A percentile compares a stretch with the other conserved stretches of the same genome.
These are phyloP conservation scores for Sporisorium exsertum DNA, from an alignment of 1,284 basidiomycete species.

Conservation along the genomic window DNA sequence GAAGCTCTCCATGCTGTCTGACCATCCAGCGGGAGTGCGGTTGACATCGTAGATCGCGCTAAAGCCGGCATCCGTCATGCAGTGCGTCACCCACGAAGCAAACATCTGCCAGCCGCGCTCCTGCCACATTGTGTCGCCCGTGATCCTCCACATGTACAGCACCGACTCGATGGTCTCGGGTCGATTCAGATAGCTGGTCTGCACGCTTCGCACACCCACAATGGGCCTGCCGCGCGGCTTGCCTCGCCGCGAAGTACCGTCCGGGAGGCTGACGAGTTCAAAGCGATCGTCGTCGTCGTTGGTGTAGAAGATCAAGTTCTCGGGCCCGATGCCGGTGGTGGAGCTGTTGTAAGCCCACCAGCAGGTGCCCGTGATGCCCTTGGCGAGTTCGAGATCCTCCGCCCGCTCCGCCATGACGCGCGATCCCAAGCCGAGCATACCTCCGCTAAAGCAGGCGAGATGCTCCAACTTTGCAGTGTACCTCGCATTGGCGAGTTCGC, in stretches of 20 bases:
- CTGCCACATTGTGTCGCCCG: conserved; percentile 73
- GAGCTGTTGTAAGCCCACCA: conserved; percentile 72
- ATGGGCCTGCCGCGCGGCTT: conserved; percentile 57
- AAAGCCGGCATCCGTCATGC: conserved; percentile 70
- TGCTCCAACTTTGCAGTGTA: conserved; percentile 68
- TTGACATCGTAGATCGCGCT: conserved; percentile 71
- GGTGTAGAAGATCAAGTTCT: conserved; percentile 59
- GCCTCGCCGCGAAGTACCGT: conserved; percentile 51
- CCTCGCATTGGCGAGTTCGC: conserved; percentile 32
- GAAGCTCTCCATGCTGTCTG: conserved; percentile 73
- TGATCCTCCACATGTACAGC: conserved; percentile 73
- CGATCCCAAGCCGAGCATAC: conserved; percentile 73
- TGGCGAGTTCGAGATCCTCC: conserved; percentile 70
- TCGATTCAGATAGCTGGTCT: conserved; percentile 65
- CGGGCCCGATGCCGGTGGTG: conserved; percentile 66
- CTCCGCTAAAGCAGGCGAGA: conserved; percentile 73
- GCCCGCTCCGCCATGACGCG: conserved; percentile 70
- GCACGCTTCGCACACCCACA: conserved; percentile 59
- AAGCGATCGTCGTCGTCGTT: conserved; percentile 58
- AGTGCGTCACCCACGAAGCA: conserved; percentile 72
- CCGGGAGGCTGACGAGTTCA: conserved; percentile 37
- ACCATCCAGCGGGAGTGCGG: conserved; percentile 55
- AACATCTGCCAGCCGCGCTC: conserved; percentile 76
- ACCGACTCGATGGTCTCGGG: conserved; percentile 75
- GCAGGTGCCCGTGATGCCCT: conserved; percentile 72